Conservation (phyloP, 176 grass and related monocot genomes). For the Oryza nivara region DNA sequence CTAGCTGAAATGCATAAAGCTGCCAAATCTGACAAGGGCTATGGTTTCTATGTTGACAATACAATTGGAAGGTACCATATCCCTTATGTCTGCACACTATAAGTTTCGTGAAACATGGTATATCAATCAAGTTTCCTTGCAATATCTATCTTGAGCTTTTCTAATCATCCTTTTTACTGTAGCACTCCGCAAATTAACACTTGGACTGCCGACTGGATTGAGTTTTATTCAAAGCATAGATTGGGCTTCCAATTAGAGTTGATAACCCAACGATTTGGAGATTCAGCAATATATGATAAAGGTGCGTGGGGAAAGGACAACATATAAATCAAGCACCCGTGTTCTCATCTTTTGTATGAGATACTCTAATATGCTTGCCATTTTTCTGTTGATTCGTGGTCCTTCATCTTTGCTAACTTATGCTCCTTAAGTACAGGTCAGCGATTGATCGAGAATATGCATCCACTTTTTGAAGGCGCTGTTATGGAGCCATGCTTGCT, state of each 20-base stretch:
- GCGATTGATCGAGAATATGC: conserved; percentile 64
- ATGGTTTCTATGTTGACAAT: conserved; percentile 75
- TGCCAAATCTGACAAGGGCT: conserved; percentile 71
- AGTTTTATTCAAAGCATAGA: conserved; percentile 82
- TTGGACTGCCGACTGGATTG: conserved; percentile 79
- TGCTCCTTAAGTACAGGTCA: conserved; percentile 52
- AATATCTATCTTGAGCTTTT: not conserved
- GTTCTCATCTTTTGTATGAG: not conserved
- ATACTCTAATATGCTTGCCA: not conserved
- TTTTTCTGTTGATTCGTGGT: not conserved
- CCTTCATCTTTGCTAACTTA: conserved; percentile 8
- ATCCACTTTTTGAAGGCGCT: conserved; percentile 70
- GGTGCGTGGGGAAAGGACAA: conserved; percentile 33
- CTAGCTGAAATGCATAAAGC: conserved; percentile 87
- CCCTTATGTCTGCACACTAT: not conserved
- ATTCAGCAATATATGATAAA: conserved; percentile 72
- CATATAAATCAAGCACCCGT: not conserved
- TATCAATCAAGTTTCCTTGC: not conserved
- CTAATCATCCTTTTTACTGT: conserved; percentile 23
- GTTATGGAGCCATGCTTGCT: conserved; percentile 79
- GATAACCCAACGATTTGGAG: conserved; percentile 49
- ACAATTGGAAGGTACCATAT: conserved; percentile 69
- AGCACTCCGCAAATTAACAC: conserved; percentile 87
- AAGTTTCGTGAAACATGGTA: not conserved
- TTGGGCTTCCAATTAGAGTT: conserved; percentile 74